Percentiles rank a stretch among this genome's conserved stretches.
Evolutionary conservation across 139 green algal species (phyloP).

Genomic region (Limnomonas spitsbergensis): DNA sequence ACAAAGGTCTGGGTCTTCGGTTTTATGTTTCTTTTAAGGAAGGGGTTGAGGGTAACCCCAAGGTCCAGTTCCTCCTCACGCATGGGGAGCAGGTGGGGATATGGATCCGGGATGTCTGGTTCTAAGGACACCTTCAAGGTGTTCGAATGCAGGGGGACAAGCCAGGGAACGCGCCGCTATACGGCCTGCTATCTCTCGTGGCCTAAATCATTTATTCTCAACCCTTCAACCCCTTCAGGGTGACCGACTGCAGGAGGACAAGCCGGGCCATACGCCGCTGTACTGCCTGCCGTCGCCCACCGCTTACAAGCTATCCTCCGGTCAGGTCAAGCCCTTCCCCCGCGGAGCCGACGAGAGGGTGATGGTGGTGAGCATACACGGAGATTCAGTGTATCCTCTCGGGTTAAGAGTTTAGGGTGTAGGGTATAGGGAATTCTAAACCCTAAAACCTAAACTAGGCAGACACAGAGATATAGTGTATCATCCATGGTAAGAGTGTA

Average conservation of each 20-base stretch:
- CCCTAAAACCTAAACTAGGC: too few relatives aligned
- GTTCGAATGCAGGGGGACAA: constrained; percentile 35
- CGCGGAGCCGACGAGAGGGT: constrained; percentile 34
- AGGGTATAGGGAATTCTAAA: too few relatives aligned
- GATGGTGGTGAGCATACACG: constrained; percentile 38
- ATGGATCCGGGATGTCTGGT: too few relatives aligned
- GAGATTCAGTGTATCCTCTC: too few relatives aligned
- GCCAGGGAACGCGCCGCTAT: constrained; percentile 22
- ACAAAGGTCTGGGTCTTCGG: not conserved
- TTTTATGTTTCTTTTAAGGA: too few relatives aligned
- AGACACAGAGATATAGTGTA: too few relatives aligned
- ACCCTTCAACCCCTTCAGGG: too few relatives aligned
- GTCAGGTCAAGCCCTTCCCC: constrained; percentile 34
- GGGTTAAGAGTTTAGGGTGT: too few relatives aligned
- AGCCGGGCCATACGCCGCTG: constrained; percentile 15
- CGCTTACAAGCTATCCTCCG: constrained; percentile 42
- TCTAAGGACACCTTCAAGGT: too few relatives aligned
- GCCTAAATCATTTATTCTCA: too few relatives aligned
- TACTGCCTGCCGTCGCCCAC: constrained; percentile 31
- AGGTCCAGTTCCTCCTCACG: constrained; percentile 36
- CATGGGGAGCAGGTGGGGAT: constrained; percentile 20
- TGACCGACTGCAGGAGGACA: constrained; percentile 37
- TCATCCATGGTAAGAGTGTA: too few relatives aligned
- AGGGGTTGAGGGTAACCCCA: too few relatives aligned
- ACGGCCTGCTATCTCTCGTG: constrained; percentile 24